Conservation (phyloP, 306 rosid genomes). For the Casuarina glauca region DNA sequence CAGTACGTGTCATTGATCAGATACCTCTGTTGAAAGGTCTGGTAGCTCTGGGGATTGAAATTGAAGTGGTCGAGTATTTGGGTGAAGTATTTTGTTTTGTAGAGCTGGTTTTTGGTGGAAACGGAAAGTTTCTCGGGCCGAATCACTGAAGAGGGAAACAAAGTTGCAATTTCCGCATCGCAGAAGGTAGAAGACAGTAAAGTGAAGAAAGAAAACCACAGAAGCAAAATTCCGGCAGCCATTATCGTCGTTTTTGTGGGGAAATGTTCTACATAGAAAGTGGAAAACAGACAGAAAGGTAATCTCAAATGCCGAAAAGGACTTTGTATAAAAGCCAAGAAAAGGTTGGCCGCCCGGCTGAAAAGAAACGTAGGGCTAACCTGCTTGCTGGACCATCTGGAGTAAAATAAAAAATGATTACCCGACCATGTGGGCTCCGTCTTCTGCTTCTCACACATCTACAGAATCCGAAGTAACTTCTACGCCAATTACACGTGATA, state of each 20-base stretch:
- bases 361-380: too few relatives aligned
- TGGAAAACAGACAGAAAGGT: too few relatives aligned
- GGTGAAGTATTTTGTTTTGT: constrained; percentile 61
- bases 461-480: too few relatives aligned
- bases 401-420: too few relatives aligned
- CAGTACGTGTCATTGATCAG: constrained; percentile 68
- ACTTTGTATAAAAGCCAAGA: too few relatives aligned
- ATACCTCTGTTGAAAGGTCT: constrained; percentile 73
- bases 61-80: constrained; percentile 89
- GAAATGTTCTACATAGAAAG: background rate
- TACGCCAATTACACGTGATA: too few relatives aligned
- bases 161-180: constrained; percentile 30
- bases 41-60: constrained; percentile 63
- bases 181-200: constrained; percentile 20
- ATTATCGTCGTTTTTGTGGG: background rate
- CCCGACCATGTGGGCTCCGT: too few relatives aligned
- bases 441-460: too few relatives aligned
- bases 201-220: constrained; percentile 25
- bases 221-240: background rate
- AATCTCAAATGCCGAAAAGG: too few relatives aligned
- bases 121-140: constrained; percentile 29
- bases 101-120: constrained; percentile 33
- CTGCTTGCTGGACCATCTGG: too few relatives aligned
- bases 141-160: constrained; percentile 48
- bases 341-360: too few relatives aligned